Evolutionary conservation across 352 stramenopile species (phyloP).

Genomic region (Pilasporangium apinafurcum): DNA sequence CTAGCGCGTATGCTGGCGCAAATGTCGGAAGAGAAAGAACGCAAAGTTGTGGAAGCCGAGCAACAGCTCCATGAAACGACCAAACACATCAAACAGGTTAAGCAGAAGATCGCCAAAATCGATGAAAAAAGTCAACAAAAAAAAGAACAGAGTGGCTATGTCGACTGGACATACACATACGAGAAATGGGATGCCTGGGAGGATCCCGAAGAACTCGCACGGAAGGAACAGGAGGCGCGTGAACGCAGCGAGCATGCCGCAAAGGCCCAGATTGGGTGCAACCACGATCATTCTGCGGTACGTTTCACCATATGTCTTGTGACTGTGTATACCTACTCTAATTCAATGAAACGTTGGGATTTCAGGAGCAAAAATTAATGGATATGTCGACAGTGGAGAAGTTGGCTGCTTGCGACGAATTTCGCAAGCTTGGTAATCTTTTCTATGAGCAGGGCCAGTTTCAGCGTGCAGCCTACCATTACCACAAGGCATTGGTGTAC

Average conservation of each 20-base stretch:
- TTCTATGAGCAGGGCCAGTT: constrained; percentile 81
- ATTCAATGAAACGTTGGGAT: neutral
- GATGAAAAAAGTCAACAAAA: constrained; percentile 9
- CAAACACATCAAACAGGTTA: constrained; percentile 29
- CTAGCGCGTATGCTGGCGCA: constrained; percentile 61
- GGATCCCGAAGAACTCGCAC: constrained; percentile 71
- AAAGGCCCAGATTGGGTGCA: constrained; percentile 50
- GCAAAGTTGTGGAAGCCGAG: constrained; percentile 24
- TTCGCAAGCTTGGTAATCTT: constrained; percentile 55
- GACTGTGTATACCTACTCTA: neutral
- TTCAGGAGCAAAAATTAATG: constrained; percentile 77
- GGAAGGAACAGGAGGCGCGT: constrained; percentile 49
- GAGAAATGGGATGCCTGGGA: constrained; percentile 77
- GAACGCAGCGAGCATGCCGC: constrained; percentile 51
- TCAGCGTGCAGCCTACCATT: constrained; percentile 73
- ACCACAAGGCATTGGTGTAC: constrained; percentile 78
- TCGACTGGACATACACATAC: constrained; percentile 79
- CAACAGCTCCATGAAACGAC: constrained; percentile 21
- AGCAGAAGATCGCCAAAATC: constrained; percentile 24
- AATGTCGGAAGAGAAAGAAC: constrained; percentile 57
- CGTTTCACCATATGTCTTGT: constrained; percentile 1
- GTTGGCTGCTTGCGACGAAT: constrained; percentile 54
- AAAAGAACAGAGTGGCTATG: constrained; percentile 1
- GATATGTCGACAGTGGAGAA: constrained; percentile 73
- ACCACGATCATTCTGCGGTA: constrained; percentile 78